Evolutionary conservation across 768 basidiomycete species (phyloP).

Genomic region (Lenzites betulinus): DNA sequence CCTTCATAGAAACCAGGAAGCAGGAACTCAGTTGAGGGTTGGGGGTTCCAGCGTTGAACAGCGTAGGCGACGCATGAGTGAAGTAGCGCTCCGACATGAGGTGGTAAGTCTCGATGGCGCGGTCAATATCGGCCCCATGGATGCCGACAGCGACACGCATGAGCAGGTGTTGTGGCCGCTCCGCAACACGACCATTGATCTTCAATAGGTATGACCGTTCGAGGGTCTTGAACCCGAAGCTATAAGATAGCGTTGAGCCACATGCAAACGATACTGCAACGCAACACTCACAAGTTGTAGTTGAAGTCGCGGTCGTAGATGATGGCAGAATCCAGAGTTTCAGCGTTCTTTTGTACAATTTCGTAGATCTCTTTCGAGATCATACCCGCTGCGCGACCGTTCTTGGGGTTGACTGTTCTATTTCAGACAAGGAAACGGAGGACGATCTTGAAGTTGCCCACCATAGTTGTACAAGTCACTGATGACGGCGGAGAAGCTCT

Average conservation of each 20-base stretch:
- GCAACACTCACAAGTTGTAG: slow-evolving; percentile 80
- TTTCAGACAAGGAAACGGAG: not conserved
- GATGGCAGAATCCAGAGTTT: slow-evolving; percentile 86
- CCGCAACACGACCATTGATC: slow-evolving; percentile 91
- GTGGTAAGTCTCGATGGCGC: slow-evolving; percentile 88
- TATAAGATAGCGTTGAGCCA: slow-evolving; percentile 29
- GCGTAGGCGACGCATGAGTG: slow-evolving; percentile 95
- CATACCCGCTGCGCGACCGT: slow-evolving; percentile 82
- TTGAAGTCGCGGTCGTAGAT: slow-evolving; percentile 98
- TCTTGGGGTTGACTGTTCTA: slow-evolving; percentile 88
- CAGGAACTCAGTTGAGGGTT: slow-evolving; percentile 94
- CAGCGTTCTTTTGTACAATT: slow-evolving; percentile 78
- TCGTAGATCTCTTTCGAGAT: slow-evolving; percentile 88
- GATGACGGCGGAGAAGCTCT: slow-evolving; percentile 91
- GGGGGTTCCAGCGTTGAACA: slow-evolving; percentile 98
- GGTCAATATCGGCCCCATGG: slow-evolving; percentile 87
- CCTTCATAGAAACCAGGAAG: slow-evolving; percentile 98
- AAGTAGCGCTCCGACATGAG: slow-evolving; percentile 99
- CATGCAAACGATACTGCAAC: not conserved
- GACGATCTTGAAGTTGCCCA: slow-evolving; percentile 35
- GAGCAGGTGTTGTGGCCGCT: slow-evolving; percentile 98
- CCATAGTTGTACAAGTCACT: slow-evolving; percentile 89
- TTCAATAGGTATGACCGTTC: slow-evolving; percentile 97
- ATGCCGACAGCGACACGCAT: slow-evolving; percentile 99
- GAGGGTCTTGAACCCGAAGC: slow-evolving; percentile 99